phyloP scores from a whole-genome alignment of 2,329 filamentous ascomycete species.

The Claviceps spartinae region DNA sequence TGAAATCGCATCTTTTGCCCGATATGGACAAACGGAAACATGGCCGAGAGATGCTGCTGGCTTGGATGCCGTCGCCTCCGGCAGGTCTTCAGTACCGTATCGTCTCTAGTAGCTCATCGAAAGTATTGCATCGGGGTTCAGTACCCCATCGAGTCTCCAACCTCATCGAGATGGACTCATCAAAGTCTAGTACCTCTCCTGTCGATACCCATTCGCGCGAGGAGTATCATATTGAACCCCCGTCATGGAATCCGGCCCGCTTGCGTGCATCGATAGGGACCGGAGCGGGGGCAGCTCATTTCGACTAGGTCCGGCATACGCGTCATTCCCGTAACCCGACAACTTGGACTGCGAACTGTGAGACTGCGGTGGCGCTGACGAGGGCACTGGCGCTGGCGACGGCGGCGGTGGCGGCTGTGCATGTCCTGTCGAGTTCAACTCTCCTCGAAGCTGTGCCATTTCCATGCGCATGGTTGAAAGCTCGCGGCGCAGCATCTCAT shows the following conservation, averaged over 20 bases:
- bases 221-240: constrained; percentile 49
- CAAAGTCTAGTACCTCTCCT: constrained; percentile 20
- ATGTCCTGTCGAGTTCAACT: constrained; percentile 12
- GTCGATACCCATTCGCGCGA: constrained; percentile 32
- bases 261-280: constrained; percentile 26
- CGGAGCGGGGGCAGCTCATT: constrained; percentile 45
- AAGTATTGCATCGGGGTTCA: no score
- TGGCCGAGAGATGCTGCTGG: not conserved
- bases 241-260: constrained; percentile 46
- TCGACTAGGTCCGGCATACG: constrained; percentile 22
- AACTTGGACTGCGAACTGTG: constrained; percentile 6
- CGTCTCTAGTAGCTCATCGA: no score
- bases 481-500: constrained; percentile 36
- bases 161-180: not conserved
- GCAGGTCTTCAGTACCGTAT: no score
- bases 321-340: constrained; percentile 15
- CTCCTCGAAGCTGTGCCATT: constrained; percentile 31
- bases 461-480: constrained; percentile 33
- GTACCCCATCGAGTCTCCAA: not conserved
- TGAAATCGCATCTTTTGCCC: constrained; percentile 4
- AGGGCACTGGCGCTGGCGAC: constrained; percentile 11
- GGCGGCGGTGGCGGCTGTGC: constrained; percentile 15
- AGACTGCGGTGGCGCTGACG: constrained; percentile 8
- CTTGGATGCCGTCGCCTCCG: no score
- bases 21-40: not conserved